Evolutionary conservation across 257 asterid species (phyloP), one percentile per base, ranked within the genome.

Genomic region (Primulina tabacum): DNA sequence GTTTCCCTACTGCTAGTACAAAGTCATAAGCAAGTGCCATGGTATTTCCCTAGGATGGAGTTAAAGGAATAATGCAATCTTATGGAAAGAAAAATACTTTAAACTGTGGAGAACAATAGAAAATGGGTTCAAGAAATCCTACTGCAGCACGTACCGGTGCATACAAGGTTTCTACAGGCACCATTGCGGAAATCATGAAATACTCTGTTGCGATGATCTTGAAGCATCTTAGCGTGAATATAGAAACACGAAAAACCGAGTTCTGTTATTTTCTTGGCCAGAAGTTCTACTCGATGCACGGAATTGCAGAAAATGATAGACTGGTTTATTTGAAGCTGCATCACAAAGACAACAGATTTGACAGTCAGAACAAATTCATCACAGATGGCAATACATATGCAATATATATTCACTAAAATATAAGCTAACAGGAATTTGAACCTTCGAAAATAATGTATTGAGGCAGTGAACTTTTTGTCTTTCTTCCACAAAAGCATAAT

Each of bases 161-260:
- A 91, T 35, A 91, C 97, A 80, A 91, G 97, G 80, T 91, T 91
- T 84, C 97, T 83, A 83, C 97, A 91, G 72, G 93, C 96, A 68
- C 97, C 96, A 78, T 91, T 91, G 70, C 97, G 95, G 76, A 91
- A 91, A 81, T 90, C 96, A 58, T 90, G 97, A 80, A 90, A 90
- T 35, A 90, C 97, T 82, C 97, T 82, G 78, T 88, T 90, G 72
- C 97, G 89, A 67, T 90, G 97, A 80, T 90, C 97, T 78, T 90
- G 97, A 78, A 90, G 97, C 96, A 91, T 91, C 84, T 91, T 91
- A 9, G 97, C 97, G 68, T 91, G 97, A 68, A 91, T 91, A 68
- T 91, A 91, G 88, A 91, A 91, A 81, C 97, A 91, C 67, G 97
- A 89, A 84, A 83, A 91, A 67, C 96, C 97, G 30, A 91, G 96